Conservation (phyloP, 1,139 yeast species). For the Arxiozyma heterogenica region DNA sequence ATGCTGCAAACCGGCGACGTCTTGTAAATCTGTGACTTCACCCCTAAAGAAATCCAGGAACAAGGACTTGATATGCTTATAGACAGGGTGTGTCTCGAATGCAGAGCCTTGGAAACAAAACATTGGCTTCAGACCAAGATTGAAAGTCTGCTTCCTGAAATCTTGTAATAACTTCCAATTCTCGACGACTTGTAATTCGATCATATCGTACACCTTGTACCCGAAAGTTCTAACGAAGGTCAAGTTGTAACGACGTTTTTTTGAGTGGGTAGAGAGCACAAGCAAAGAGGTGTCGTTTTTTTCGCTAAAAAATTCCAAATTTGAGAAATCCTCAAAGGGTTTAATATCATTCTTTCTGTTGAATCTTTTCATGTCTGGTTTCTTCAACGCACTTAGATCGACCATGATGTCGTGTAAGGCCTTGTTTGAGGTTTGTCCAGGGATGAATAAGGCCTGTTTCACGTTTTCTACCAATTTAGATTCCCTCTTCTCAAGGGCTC, state of each 20-base stretch:
- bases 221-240: conserved; percentile 86
- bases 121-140: conserved; percentile 90
- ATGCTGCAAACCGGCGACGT: conserved; percentile 90
- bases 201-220: conserved; percentile 85
- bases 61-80: conserved; percentile 74
- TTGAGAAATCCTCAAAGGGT: conserved; percentile 88
- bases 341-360: conserved; percentile 77
- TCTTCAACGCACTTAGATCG: conserved; percentile 83
- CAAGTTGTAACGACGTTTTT: conserved; percentile 87
- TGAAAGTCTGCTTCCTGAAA: conserved; percentile 71
- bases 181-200: conserved; percentile 70
- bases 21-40: conserved; percentile 72
- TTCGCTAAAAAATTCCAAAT: conserved; percentile 84
- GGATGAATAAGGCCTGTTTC: conserved; percentile 83
- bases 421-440: conserved; percentile 77
- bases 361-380: conserved; percentile 84
- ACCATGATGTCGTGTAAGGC: conserved; percentile 81
- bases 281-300: conserved; percentile 85
- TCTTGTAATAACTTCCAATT: conserved; percentile 67
- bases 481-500: conserved; percentile 84
- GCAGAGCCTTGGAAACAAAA: conserved; percentile 87
- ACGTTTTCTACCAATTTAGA: conserved; percentile 84
- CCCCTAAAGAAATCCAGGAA: conserved; percentile 91
- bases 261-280: conserved; percentile 75
- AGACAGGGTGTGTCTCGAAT: conserved; percentile 83